Evolutionary conservation across 169 alveolate genomes (phyloP).

Genomic region (Plasmodium vivax): DNA sequence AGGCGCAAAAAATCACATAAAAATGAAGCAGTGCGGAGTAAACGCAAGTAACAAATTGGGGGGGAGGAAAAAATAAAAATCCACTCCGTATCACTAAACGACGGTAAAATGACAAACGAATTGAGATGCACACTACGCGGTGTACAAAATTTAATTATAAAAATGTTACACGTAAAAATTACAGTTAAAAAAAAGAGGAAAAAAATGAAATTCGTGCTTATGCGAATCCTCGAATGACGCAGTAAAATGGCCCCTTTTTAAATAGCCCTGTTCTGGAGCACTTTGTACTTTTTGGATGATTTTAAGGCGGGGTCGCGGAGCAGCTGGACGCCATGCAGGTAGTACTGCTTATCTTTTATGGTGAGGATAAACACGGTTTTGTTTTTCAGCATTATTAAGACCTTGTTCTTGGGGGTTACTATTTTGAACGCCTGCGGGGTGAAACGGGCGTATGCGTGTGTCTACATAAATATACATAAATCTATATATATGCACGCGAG

Average conservation of each 20-base stretch:
- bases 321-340: conserved; percentile 60
- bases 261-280: conserved; percentile 43
- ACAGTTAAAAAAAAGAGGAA: not conserved
- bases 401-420: conserved; percentile 58
- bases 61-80: conserved; percentile 3
- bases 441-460: not conserved
- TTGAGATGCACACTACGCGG: not conserved
- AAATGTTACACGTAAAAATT: not conserved
- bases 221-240: not conserved
- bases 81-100: not conserved
- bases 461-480: not conserved
- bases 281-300: conserved; percentile 52
- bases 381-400: conserved; percentile 42
- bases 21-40: not conserved
- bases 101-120: not conserved
- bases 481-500: not conserved
- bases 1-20: not conserved
- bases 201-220: not conserved
- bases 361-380: conserved; percentile 60
- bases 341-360: conserved; percentile 51
- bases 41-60: not conserved
- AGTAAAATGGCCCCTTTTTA: not conserved
- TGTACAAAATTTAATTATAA: not conserved
- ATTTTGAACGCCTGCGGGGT: conserved; percentile 54
- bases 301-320: conserved; percentile 74